Base-by-base conservation (phyloP, 1,284 basidiomycete species). In the Schizophyllum commune region DNA sequence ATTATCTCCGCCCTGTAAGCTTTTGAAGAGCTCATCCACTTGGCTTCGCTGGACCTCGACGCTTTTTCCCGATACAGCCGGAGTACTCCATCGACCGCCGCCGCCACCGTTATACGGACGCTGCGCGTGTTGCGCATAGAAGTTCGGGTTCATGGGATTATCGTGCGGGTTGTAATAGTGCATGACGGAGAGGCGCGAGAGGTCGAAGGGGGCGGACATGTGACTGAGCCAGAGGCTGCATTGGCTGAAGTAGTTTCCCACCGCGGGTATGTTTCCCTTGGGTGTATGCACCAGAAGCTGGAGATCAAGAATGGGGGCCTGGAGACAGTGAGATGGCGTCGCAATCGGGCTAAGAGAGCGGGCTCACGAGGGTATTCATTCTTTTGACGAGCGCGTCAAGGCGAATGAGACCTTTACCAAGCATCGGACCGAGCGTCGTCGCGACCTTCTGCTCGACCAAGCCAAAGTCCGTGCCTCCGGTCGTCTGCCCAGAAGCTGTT, bases 31-130 rank as follows among this genome's bases (percentile, higher is more conserved):
- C 66, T 96, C 89, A 65, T 98, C 95, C 17, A 98, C 91, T 71
- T 98, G 96, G 72, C 88, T 89, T 64, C 94, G 82, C 74, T 97
- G 94, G 56, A 97, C 86, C 71, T 98, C 94, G 9, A 96, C 88
- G 65, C 88, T 91, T 75, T 91, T 94, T 15, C 83, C 85, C 55
- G 85, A 78, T 52, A 88, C 83, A 15, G 77, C 73, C 32, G 83
- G 79, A 7, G 83, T 79, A 56, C 74, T 78, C 88, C 88, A 92
- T 63, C 83, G 78, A 78, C 52, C 72, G 77, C 32, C 77, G 65
- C 56, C 81, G 74, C 53, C 53, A 19, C 19, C 53, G 61, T 77
- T 76, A 59, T 75, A 69, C n/a, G 39, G 19, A 15, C 27, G 53
- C 20, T 55, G 19, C 13, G 39, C 9, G 13, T 47, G 39, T 17